Base-by-base conservation (phyloP, 208 protist species). In the Sergeia podlipaevii region DNA sequence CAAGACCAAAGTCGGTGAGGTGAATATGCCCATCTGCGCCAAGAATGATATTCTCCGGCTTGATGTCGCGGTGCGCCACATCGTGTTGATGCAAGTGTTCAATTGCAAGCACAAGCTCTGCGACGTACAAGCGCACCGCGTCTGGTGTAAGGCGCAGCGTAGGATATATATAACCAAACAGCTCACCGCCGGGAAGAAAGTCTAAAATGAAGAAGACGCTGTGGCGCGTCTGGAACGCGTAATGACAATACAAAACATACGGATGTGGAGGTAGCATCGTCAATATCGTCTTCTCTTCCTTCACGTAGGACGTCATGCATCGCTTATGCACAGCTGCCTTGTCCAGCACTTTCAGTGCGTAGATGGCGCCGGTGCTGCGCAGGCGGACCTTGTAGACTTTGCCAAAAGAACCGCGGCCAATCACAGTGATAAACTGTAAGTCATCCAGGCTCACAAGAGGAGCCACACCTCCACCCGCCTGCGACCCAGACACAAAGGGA, bases 331-430 rank as follows among this genome's bases (percentile, higher is more conserved):
- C 74, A n/a, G 72, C 79, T 10, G 69, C 56, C 59, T 96, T 96
- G 60, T 78, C 85, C 45, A 96, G 64, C 17, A 96, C 77, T 65
- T 97, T 97, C 87, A 97, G 95, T 6, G 92, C 92, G 61, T 92
- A 96, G 18, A 90, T 72, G 49, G 75, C 69, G 20, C 59, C 69
- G 11, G 65, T 77, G 5, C 70, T 57, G 57, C 65, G 65, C 36
- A 73, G 55, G 20, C 69, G 55, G 21, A 97, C 95, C 60, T 97
- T 93, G 23, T 97, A 80, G 18, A 98, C 96, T 34, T 96, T 93
- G n/a, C 94, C 95, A 62, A 98, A 97, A 32, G 89, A 92, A 24
- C 96, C 96, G 26, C 79, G 74, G 17, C 96, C 96, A 17, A 98
- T 59, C 4, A 95, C 75, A 0, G 79, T 93, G 21, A 98, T 52